phyloP scores from a whole-genome alignment of 495 filamentous ascomycete genomes.

The Neurospora sp. region DNA sequence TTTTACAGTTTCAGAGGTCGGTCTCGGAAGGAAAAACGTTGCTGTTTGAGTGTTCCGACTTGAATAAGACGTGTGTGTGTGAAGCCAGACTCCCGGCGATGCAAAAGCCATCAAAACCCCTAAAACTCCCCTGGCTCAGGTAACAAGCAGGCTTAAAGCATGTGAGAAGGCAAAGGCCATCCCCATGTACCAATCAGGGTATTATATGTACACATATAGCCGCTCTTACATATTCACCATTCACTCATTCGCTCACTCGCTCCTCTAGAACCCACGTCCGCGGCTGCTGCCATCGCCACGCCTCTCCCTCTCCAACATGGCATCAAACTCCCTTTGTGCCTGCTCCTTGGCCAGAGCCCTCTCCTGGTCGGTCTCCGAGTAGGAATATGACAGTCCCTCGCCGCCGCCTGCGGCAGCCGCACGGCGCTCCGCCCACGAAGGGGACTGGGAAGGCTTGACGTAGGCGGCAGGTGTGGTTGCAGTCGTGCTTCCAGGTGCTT shows the following conservation, averaged over 20 bases:
- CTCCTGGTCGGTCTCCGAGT: slow-evolving; percentile 23
- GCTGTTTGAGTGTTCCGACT: neutral
- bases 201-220: neutral
- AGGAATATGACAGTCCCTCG: slow-evolving; percentile 23
- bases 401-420: slow-evolving; percentile 6
- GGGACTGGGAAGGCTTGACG: neutral
- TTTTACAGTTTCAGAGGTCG: neutral
- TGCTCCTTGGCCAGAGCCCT: slow-evolving; percentile 28
- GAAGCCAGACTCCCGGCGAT: neutral
- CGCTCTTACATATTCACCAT: neutral
- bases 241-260: neutral
- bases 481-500: neutral
- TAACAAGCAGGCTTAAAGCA: neutral
- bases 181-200: neutral
- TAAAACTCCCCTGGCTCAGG: neutral
- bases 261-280: neutral
- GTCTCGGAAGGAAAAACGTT: neutral
- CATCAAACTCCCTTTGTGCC: slow-evolving; percentile 38
- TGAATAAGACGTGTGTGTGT: neutral
- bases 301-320: slow-evolving; percentile 30
- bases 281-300: slow-evolving; percentile 7
- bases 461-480: neutral
- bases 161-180: neutral
- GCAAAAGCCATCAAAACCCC: neutral
- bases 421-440: slow-evolving; percentile 11